A percentile compares a stretch with the other conserved stretches of the same genome.
These are phyloP conservation scores for Aspergillus proliferans DNA, from an alignment of 2,329 filamentous ascomycete genomes.

Conservation along the genomic window DNA sequence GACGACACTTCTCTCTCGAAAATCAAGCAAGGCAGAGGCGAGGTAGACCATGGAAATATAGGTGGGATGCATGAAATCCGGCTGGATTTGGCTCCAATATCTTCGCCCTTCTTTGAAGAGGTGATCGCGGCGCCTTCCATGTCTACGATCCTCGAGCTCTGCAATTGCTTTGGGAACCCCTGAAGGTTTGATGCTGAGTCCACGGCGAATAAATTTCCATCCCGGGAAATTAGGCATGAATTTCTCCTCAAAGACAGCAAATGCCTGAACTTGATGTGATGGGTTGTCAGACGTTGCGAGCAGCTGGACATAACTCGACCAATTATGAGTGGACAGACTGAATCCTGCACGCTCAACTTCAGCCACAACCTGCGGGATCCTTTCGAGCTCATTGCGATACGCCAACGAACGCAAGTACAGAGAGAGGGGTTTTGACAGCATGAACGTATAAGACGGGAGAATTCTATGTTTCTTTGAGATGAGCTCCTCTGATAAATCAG, in stretches of 20 bases:
- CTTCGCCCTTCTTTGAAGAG: conserved; percentile 26
- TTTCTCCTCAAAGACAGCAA: conserved; percentile 64
- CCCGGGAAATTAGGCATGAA: conserved; percentile 76
- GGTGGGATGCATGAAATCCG: conserved; percentile 38
- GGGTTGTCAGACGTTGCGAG: conserved; percentile 57
- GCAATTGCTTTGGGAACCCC: conserved; percentile 24
- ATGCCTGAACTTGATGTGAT: conserved; percentile 54
- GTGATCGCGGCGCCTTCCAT: conserved; percentile 15
- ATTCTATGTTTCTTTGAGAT: conserved; percentile 13
- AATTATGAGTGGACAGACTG: conserved; percentile 66
- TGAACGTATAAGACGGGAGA: conserved; percentile 40
- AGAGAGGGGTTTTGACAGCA: conserved; percentile 45
- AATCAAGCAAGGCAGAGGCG: conserved; percentile 33
- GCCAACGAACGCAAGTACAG: conserved; percentile 50
- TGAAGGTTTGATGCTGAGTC: conserved; percentile 24
- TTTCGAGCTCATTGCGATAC: conserved; percentile 48
- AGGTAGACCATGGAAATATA: conserved; percentile 41
- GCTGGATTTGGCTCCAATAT: conserved; percentile 33
- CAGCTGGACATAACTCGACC: conserved; percentile 69
- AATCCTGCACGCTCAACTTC: conserved; percentile 63
- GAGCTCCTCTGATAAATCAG: neutral
- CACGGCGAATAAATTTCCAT: conserved; percentile 49
- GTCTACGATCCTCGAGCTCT: conserved; percentile 23
- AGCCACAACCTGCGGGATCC: conserved; percentile 48
- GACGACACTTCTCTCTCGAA: conserved; percentile 30